phyloP scores from a whole-genome alignment of 768 basidiomycete genomes.

The Lyophyllum decastes region DNA sequence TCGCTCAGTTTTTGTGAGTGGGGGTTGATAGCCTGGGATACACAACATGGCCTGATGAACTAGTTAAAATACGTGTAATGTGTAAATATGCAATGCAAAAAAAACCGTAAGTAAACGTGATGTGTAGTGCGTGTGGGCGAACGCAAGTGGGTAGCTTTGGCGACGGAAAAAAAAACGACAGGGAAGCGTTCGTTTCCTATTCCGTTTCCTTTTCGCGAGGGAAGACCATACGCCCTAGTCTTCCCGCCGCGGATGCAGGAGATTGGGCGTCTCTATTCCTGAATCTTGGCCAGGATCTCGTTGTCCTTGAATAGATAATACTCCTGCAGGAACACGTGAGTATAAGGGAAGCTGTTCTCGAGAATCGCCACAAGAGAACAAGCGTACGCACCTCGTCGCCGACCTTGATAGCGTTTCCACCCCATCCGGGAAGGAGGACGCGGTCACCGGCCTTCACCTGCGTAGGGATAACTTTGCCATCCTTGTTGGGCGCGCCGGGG shows the following conservation, averaged over 20 bases:
- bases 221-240: neutral
- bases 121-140: neutral
- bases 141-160: neutral
- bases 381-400: slow-evolving; percentile 84
- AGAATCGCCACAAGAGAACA: neutral
- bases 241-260: neutral
- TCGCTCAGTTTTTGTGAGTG: neutral
- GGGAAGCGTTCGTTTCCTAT: neutral
- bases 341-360: neutral
- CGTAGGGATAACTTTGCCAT: slow-evolving; percentile 74
- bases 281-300: slow-evolving; percentile 95
- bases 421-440: slow-evolving; percentile 95
- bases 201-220: neutral
- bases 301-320: slow-evolving; percentile 93
- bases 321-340: slow-evolving; percentile 54
- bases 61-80: slow-evolving; percentile 1
- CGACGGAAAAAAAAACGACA: neutral
- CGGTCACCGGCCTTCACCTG: slow-evolving; percentile 87
- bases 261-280: slow-evolving; percentile 59
- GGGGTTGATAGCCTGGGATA: neutral
- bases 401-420: slow-evolving; percentile 93
- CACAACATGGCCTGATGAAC: neutral
- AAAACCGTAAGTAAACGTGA: neutral
- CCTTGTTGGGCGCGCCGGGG: slow-evolving; percentile 90
- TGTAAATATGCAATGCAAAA: slow-evolving; percentile 8